These are phyloP conservation scores for Aspergillus nomiae DNA, from an alignment of 2,329 filamentous ascomycete species.

Conservation along the genomic window DNA sequence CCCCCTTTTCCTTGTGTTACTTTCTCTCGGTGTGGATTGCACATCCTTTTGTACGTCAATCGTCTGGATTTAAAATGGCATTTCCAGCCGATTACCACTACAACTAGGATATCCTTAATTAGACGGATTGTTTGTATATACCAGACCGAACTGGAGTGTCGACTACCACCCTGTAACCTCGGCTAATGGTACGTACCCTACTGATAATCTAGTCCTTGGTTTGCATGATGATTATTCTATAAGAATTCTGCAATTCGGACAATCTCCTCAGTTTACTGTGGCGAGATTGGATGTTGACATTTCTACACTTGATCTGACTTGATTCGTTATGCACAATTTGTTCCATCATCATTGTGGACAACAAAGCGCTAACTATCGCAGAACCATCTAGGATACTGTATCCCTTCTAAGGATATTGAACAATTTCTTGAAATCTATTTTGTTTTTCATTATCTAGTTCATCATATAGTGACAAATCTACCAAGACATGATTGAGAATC, in stretches of 20 bases:
- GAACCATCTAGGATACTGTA: background rate
- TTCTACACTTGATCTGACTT: conserved; percentile 51
- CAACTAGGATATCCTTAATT: background rate
- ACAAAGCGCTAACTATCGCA: conserved; percentile 17
- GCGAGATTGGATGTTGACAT: conserved; percentile 49
- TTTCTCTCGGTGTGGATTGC: background rate
- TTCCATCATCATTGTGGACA: conserved; percentile 8
- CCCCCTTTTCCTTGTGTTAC: background rate
- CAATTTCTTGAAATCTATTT: too few species aligned
- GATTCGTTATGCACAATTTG: conserved; percentile 5
- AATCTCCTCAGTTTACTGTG: conserved; percentile 35
- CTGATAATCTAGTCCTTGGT: background rate
- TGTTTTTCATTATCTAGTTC: background rate
- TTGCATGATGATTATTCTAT: conserved; percentile 38
- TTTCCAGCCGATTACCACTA: background rate
- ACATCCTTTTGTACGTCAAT: background rate
- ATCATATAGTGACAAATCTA: background rate
- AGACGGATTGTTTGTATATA: background rate
- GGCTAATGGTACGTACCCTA: background rate
- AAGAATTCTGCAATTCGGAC: conserved; percentile 52
- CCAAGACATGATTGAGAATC: background rate
- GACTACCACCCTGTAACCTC: background rate
- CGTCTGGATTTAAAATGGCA: background rate
- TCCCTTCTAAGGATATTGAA: background rate
- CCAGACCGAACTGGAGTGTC: background rate